Evolutionary conservation across 371 early-diverging fungal genomes (phyloP), one percentile per base, ranked within the genome.

Genomic region (Rhizopus stolonifer): DNA sequence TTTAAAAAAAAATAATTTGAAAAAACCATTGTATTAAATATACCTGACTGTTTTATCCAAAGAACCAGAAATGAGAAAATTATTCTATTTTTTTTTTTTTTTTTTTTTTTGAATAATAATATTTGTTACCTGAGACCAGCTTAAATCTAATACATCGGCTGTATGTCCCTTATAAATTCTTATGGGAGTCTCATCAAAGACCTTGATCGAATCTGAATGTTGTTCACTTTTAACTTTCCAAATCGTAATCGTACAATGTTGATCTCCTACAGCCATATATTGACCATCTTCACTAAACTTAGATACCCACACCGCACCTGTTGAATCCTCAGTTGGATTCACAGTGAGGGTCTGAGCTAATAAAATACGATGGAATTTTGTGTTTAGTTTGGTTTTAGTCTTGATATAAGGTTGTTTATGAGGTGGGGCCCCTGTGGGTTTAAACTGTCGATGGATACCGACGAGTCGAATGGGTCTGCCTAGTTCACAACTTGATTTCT

Each of bases 11-110:
- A 40, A 32, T 11, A 57, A 25, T 21, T 2, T 29, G 6, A 52
- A 33, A 0, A 19, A 7, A 24, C 17, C 21, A 29, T 25, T 1
- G 17, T 2, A 1, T 31, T 47, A 32, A 15, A n/a, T 19, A 54
- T 70, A 80, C 78, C 74, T 63, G 9, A 93, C 94, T 0, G 88
- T 89, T 43, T 82, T 81, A 60, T 95, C 95, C 78, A 88, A 81
- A 13, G 92, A 91, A n/a, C 88, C 82, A 2, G 91, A 84, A 15
- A 90, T 66, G 4, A 95, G 57, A 59, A 94, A 94, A 19, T 85
- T 82, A 59, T 84, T 87, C 65, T 77, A 50, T 1, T 5, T 2
- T 21, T n/a, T 8, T 8, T 9, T 2, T 19, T 19, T 21, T 22
- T 42, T 21, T 10, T 21, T 8, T 18, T 10, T 21, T 21, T 1